A percentile compares a stretch with the other conserved stretches of the same genome.
phyloP scores from a whole-genome alignment of 768 basidiomycete species.

The Cystobasidium tubakii region DNA sequence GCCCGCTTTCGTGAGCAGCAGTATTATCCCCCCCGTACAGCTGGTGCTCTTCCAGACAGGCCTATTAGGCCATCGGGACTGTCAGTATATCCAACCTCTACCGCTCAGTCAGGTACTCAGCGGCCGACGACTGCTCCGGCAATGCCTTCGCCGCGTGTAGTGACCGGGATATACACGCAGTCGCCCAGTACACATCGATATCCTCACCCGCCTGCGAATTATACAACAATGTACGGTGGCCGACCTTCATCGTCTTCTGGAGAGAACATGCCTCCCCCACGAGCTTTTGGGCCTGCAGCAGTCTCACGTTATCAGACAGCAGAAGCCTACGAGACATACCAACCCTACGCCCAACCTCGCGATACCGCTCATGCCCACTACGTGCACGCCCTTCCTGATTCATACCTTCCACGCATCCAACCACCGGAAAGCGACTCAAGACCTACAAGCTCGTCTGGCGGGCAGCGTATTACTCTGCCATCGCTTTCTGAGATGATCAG shows the following conservation, averaged over 20 bases:
- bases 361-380: background rate
- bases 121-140: background rate
- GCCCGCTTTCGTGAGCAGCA: slow-evolving; percentile 8
- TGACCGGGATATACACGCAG: background rate
- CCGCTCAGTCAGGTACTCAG: background rate
- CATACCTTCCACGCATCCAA: background rate
- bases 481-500: slow-evolving; percentile 7
- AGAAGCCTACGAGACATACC: background rate
- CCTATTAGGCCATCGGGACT: background rate
- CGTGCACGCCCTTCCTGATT: background rate
- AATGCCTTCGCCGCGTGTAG: background rate
- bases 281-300: background rate
- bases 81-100: background rate
- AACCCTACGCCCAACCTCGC: background rate
- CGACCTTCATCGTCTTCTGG: background rate
- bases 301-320: background rate
- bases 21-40: background rate
- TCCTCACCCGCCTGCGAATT: background rate
- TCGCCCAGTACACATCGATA: background rate
- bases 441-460: background rate
- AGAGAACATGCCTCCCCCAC: background rate
- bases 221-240: background rate
- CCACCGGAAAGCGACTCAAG: background rate
- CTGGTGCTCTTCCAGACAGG: background rate
- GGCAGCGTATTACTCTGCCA: background rate